A percentile compares a stretch with the other conserved stretches of the same genome.
phyloP scores from a whole-genome alignment of 2,329 filamentous ascomycete genomes.

The Thielaviopsis musarum region DNA sequence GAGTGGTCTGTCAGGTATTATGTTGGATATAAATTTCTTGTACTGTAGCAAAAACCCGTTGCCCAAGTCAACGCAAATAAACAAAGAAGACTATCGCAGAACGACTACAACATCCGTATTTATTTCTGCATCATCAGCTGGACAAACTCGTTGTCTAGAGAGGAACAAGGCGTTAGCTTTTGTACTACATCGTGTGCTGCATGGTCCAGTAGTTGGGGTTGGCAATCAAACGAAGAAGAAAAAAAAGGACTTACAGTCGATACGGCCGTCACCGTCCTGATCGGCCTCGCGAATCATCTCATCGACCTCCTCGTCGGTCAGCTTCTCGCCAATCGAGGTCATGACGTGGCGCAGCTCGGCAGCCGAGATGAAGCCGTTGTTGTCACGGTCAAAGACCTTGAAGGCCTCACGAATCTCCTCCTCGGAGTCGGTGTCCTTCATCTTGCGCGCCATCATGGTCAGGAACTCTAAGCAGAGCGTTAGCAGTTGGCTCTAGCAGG shows the following conservation, averaged over 20 bases:
- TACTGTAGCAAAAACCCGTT: neutral
- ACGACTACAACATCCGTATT: conserved; percentile 14
- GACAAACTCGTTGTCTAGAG: conserved; percentile 73
- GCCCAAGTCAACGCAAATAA: conserved; percentile 5
- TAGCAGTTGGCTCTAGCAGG: conserved; percentile 8
- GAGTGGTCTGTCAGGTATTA: neutral
- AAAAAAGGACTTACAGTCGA: conserved; percentile 50
- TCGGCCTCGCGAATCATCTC: conserved; percentile 89
- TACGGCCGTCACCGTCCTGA: conserved; percentile 75
- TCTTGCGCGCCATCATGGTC: conserved; percentile 88
- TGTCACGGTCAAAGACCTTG: conserved; percentile 80
- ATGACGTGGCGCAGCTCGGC: conserved; percentile 80
- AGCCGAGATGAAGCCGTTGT: conserved; percentile 82
- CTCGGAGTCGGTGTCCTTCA: conserved; percentile 86
- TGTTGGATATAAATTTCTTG: neutral
- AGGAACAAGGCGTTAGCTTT: neutral
- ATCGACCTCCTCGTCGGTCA: conserved; percentile 79
- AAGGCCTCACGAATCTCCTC: conserved; percentile 82
- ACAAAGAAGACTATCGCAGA: neutral
- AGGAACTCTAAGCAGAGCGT: conserved; percentile 50
- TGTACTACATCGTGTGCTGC: neutral
- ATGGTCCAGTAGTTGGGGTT: conserved; percentile 15
- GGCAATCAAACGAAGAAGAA: neutral
- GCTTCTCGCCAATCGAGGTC: conserved; percentile 83
- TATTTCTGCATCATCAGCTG: conserved; percentile 96